phyloP scores from a whole-genome alignment of 2,329 filamentous ascomycete genomes.

The Orbilia ellipsospora region DNA sequence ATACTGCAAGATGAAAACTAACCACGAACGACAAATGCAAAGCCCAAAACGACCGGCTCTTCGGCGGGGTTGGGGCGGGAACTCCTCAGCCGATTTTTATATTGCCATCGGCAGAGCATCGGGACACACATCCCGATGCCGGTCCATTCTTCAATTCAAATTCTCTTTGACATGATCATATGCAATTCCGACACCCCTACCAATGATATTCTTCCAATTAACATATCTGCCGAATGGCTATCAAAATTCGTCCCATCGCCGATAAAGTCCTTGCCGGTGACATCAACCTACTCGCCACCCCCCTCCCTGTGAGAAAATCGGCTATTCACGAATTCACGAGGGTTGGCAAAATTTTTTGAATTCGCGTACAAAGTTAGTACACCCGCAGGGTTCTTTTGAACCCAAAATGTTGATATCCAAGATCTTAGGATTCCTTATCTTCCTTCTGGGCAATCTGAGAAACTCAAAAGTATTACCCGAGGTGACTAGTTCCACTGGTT shows the following conservation, averaged over 20 bases:
- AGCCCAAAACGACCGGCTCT: not conserved
- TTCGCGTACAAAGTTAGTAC: too few relatives aligned
- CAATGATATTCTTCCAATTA: slow-evolving; percentile 6
- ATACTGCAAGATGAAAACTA: slow-evolving; percentile 19
- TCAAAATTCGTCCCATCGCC: slow-evolving; percentile 47
- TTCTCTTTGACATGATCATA: slow-evolving; percentile 24
- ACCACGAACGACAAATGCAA: too few relatives aligned
- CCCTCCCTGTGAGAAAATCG: not conserved
- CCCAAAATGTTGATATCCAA: not conserved
- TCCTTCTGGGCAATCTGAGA: not conserved
- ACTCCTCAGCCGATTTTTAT: slow-evolving; percentile 34
- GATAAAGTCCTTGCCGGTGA: slow-evolving; percentile 43
- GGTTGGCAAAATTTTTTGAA: too few relatives aligned
- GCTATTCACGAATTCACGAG: slow-evolving; percentile 37
- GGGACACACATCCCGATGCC: too few relatives aligned
- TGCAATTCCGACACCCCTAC: slow-evolving; percentile 29
- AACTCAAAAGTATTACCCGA: slow-evolving; percentile 19
- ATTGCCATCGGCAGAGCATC: not conserved
- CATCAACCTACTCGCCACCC: slow-evolving; percentile 47
- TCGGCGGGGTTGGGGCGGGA: slow-evolving; percentile 2
- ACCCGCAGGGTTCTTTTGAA: not conserved
- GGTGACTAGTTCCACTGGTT: not conserved
- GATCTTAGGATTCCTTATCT: slow-evolving; percentile 2
- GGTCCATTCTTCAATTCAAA: not conserved
- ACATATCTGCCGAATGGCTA: slow-evolving; percentile 11